These are phyloP conservation scores for Candida parachauliodes DNA, from an alignment of 805 yeast genomes.

Conservation along the genomic window DNA sequence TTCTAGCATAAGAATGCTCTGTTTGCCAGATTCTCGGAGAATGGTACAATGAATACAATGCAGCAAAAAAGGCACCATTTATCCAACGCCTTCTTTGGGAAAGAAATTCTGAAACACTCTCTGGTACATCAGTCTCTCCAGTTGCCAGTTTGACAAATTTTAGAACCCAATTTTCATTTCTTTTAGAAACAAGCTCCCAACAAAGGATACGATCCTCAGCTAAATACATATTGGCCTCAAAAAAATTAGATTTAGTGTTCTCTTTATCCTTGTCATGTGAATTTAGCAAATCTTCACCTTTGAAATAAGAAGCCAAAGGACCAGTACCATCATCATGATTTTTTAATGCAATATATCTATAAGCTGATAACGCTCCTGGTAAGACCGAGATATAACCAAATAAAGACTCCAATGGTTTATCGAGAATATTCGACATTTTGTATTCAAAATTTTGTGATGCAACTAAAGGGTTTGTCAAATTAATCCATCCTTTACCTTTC, in stretches of 20 bases:
- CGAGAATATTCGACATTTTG: slow-evolving; percentile 93
- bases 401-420: slow-evolving; percentile 87
- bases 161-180: slow-evolving; percentile 78
- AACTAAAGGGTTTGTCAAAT: slow-evolving; percentile 83
- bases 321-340: slow-evolving; percentile 91
- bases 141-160: slow-evolving; percentile 89
- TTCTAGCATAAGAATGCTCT: slow-evolving; percentile 67
- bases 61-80: slow-evolving; percentile 95
- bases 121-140: slow-evolving; percentile 97
- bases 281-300: slow-evolving; percentile 65
- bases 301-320: slow-evolving; percentile 82
- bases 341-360: slow-evolving; percentile 80
- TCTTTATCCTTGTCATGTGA: slow-evolving; percentile 20
- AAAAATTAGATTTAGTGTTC: slow-evolving; percentile 65
- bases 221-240: slow-evolving; percentile 93
- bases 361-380: slow-evolving; percentile 96
- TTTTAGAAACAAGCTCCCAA: slow-evolving; percentile 92
- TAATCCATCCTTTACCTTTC: slow-evolving; percentile 85
- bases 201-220: slow-evolving; percentile 96
- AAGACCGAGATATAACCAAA: slow-evolving; percentile 92
- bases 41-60: slow-evolving; percentile 79
- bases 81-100: slow-evolving; percentile 95
- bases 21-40: slow-evolving; percentile 74
- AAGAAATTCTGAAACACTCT: slow-evolving; percentile 76
- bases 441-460: slow-evolving; percentile 97